Conservation (phyloP, 192 early-diverging fungal species). For the Rhizophagus clarus region DNA sequence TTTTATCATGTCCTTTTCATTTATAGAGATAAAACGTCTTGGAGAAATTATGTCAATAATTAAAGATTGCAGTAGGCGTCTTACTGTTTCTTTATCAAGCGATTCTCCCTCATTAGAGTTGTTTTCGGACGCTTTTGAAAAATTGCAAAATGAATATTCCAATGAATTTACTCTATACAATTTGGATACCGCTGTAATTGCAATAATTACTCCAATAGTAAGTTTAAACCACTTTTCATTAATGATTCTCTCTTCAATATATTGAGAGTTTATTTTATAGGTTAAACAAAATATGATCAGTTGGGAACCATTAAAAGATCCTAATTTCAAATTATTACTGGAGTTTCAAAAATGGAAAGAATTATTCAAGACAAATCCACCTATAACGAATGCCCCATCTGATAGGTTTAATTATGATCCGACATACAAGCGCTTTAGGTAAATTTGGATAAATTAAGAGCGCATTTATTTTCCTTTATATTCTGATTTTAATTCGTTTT, state of each 20-base stretch:
- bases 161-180: constrained; percentile 59
- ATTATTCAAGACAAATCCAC: constrained; percentile 46
- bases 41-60: constrained; percentile 49
- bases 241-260: neutral
- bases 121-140: constrained; percentile 56
- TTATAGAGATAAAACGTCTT: constrained; percentile 44
- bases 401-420: neutral
- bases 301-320: constrained; percentile 72
- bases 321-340: constrained; percentile 48
- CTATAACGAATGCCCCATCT: neutral
- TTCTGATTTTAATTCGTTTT: neutral
- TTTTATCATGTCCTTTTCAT: neutral
- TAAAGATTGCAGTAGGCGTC: constrained; percentile 44
- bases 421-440: neutral
- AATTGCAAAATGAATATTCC: constrained; percentile 56
- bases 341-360: constrained; percentile 59
- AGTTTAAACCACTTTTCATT: neutral
- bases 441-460: neutral
- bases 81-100: constrained; percentile 31
- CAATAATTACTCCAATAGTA: constrained; percentile 53
- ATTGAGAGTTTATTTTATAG: neutral
- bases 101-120: constrained; percentile 35
- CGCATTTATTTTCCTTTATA: neutral
- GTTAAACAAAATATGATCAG: constrained; percentile 41
- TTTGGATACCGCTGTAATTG: constrained; percentile 69